Percentiles rank a stretch among this genome's conserved stretches.
Evolutionary conservation across 805 yeast genomes (phyloP).

Genomic region (Candida pini): DNA sequence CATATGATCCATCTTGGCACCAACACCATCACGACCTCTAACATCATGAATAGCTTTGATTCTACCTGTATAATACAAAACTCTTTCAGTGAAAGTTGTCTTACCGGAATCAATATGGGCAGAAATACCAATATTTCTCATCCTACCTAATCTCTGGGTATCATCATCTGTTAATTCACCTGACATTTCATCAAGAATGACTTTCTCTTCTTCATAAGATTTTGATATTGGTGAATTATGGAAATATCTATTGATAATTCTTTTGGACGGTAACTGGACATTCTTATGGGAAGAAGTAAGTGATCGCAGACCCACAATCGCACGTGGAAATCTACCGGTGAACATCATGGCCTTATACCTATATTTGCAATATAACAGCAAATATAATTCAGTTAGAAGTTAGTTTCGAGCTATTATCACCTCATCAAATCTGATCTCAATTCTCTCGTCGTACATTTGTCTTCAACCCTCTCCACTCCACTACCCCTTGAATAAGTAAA

Average conservation of each 20-base stretch:
- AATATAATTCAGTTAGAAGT: too few species aligned
- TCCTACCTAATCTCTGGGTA: conserved; percentile 40
- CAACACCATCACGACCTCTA: conserved; percentile 94
- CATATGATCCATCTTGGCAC: conserved; percentile 99
- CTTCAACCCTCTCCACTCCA: too few species aligned
- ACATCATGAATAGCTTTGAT: conserved; percentile 96
- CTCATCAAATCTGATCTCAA: too few species aligned
- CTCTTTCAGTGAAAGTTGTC: conserved; percentile 97
- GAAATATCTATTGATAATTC: conserved; percentile 21
- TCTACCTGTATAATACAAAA: conserved; percentile 91
- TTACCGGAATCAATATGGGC: conserved; percentile 99
- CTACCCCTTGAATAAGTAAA: too few species aligned
- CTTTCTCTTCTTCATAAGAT: conserved; percentile 71
- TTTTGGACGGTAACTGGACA: too few species aligned
- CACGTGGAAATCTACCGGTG: too few species aligned
- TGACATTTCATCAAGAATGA: conserved; percentile 54
- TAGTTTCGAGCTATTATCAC: too few species aligned
- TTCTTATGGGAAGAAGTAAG: too few species aligned
- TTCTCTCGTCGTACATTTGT: too few species aligned
- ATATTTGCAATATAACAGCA: too few species aligned
- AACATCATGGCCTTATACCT: too few species aligned
- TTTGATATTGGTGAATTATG: conserved; percentile 26
- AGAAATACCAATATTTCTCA: conserved; percentile 95
- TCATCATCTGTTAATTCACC: conserved; percentile 46
- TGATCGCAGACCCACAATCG: too few species aligned